Evolutionary conservation across 2,329 filamentous ascomycete genomes (phyloP), one percentile per base, ranked within the genome.

Genomic region (Ceratocystis alfenasii): DNA sequence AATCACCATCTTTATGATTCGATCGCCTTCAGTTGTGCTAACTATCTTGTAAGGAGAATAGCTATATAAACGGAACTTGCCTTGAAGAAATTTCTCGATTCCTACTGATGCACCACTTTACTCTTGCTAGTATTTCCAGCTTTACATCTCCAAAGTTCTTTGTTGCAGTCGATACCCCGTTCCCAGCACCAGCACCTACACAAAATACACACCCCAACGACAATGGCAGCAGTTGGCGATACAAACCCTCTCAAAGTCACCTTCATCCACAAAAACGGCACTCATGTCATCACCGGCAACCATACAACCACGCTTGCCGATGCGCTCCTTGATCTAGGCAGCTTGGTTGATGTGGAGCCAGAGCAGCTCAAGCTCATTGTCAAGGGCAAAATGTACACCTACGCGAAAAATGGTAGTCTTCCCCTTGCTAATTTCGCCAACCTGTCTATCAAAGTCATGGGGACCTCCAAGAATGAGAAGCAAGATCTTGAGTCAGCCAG

Each of bases 401-500:
- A 53, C 25, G 28, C 5, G 17, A 46, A 48, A 20, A 48, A 63
- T 30, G 62, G 62, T 44, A 41, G 44, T 22, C 45, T 63, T n/a
- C 25, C 62, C 2, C 44, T 63, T 28, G 7, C 45, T 8, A 10
- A 33, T 28, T 63, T 63, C 15, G 62, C 62, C 45, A 63, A 55
- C 28, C 64, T 48, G 28, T n/a, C 55, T 2, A 44, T 64, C 17
- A 50, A 63, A n/a, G 45, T 57, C 6, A 48, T 59, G 28, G 45
- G 41, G 2, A 45, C 55, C 12, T 50, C 48, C 36, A 44, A 36
- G 33, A 28, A 45, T 25, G 41, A 72, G 67, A 74, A 68, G 65
- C 74, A 71, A 64, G 76, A 70, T 71, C 74, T 75, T 72, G 76
- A 72, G 65, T 72, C 73, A 73, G 70, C 55, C 17, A 57, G 30